phyloP scores from a whole-genome alignment of 768 basidiomycete species.

The Tulasnella calospora region DNA sequence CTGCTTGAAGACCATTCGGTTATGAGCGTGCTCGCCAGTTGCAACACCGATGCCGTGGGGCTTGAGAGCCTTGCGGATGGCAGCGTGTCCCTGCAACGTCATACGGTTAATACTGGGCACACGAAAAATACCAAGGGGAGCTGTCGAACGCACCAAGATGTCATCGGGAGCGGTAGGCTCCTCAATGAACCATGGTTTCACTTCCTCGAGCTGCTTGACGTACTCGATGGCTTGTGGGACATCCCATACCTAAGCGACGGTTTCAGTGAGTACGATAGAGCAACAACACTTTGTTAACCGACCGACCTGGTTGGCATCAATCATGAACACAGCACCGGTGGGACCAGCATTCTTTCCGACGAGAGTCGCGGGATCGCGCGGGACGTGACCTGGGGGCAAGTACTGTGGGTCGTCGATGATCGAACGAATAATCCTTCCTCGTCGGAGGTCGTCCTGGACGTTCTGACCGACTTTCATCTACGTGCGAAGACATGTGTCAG shows the following conservation, averaged over 20 bases:
- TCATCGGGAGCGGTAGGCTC: slow-evolving; percentile 92
- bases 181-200: slow-evolving; percentile 96
- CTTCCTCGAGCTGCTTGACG: slow-evolving; percentile 66
- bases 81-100: slow-evolving; percentile 54
- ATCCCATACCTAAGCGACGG: slow-evolving; percentile 61
- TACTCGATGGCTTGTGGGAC: slow-evolving; percentile 90
- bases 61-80: slow-evolving; percentile 70
- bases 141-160: slow-evolving; percentile 47
- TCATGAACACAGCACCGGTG: slow-evolving; percentile 91
- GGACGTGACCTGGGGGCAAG: slow-evolving; percentile 55
- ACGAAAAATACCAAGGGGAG: background rate
- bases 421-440: slow-evolving; percentile 83
- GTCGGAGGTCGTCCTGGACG: slow-evolving; percentile 73
- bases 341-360: slow-evolving; percentile 90
- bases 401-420: slow-evolving; percentile 91
- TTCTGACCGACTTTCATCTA: slow-evolving; percentile 91
- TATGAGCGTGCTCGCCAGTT: slow-evolving; percentile 92
- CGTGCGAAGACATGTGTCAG: background rate
- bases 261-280: no score
- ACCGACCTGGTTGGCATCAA: slow-evolving; percentile 80
- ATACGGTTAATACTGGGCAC: background rate
- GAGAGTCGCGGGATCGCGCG: slow-evolving; percentile 62
- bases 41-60: slow-evolving; percentile 83
- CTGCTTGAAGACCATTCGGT: slow-evolving; percentile 94
- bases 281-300: background rate